Evolutionary conservation across 208 protist species (phyloP), one percentile per base, ranked within the genome.

Genomic region (Porcisia hertigi): DNA sequence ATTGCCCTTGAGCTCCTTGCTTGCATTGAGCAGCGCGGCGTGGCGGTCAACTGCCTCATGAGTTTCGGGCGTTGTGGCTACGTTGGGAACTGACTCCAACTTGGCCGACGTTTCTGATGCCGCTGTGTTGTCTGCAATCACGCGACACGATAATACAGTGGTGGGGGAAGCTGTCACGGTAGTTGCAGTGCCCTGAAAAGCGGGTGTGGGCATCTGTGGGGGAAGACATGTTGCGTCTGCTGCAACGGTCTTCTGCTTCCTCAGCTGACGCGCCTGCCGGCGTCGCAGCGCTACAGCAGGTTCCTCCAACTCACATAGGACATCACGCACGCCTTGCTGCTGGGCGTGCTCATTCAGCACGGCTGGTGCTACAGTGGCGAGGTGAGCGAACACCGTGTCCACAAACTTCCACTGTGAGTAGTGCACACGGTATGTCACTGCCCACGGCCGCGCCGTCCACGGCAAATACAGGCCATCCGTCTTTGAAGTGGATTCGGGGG

Each of bases 401-500:
- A 93, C 73, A 52, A 88, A 91, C 36, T 86, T 82, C 87, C 84
- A 93, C 45, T 92, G 85, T 5, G 80, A 53, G 39, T 81, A 65
- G 75, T 86, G 80, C 18, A 79, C 73, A 36, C 84, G 60, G 82
- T 93, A 91, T 52, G 81, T 86, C 1, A 89, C 65, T 16, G 76
- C 67, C 75, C 78, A 89, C 30, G 82, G 86, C n/a, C 90, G 86
- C 34, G 86, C 87, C 52, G 84, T 82, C 91, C 91, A 95, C 16
- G 91, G 91, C 16, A 95, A 71, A 41, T 81, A 82, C 9, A 86
- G 83, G 41, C 52, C 69, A 3, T 69, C 59, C 70, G 69, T 69
- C 69, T 2, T 58, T 20, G 20, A 9, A 0, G 47, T 47, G 47
- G n/a, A 8, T 43, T 16, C 16, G 4, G 55, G 0, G 36, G 36